Conservation (phyloP, 768 basidiomycete genomes). For the Suillus weaverae region DNA sequence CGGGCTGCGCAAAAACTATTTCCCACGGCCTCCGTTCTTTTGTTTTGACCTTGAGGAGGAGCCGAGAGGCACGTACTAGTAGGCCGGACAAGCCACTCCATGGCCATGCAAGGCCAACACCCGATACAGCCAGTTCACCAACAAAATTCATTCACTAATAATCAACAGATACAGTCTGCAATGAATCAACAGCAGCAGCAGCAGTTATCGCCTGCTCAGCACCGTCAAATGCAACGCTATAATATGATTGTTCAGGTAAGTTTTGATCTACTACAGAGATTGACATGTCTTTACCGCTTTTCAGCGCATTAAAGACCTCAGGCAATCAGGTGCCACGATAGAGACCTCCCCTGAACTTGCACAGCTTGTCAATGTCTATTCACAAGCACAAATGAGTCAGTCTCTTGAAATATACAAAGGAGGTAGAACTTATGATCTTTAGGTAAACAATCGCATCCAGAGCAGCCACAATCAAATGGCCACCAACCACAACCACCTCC, state of each 20-base stretch:
- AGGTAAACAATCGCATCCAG: constrained; percentile 28
- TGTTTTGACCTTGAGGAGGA: not conserved
- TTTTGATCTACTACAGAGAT: not conserved
- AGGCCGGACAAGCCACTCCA: constrained; percentile 4
- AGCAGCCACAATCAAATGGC: not conserved
- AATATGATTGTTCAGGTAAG: not conserved
- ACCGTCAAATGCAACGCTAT: not conserved
- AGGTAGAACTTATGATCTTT: constrained; percentile 8
- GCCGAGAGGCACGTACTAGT: constrained; percentile 2
- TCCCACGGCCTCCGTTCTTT: not conserved
- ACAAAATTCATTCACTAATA: constrained; percentile 15
- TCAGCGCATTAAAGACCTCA: constrained; percentile 47
- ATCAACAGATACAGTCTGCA: constrained; percentile 13
- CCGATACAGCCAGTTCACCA: constrained; percentile 20
- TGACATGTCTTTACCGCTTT: not conserved
- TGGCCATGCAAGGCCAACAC: constrained; percentile 17
- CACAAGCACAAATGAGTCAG: constrained; percentile 36
- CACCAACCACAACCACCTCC: constrained; percentile 32
- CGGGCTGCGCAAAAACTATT: not conserved
- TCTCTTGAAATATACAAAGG: not conserved
- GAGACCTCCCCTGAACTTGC: constrained; percentile 46
- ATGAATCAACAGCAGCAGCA: not conserved
- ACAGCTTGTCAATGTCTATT: constrained; percentile 35
- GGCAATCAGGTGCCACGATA: constrained; percentile 44
- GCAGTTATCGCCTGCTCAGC: not conserved